Evolutionary conservation across 2,329 filamentous ascomycete species (phyloP), one percentile per base, ranked within the genome.

Genomic region (Aplosporella prunicola): DNA sequence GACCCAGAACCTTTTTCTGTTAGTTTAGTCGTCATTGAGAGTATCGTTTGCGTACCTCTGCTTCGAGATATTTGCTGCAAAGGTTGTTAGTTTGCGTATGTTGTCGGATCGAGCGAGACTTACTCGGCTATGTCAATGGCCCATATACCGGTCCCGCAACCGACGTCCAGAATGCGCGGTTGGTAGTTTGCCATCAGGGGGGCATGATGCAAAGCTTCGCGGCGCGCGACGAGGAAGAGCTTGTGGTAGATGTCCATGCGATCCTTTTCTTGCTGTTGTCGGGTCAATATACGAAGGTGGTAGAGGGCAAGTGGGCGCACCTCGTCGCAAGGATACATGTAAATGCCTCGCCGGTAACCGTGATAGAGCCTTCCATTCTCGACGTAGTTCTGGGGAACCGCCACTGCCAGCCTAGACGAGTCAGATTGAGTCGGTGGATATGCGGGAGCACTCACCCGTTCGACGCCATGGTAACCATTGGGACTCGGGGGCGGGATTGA

Each of bases 101-200:
- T 9, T 3, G 30, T 5, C 17, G 20, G n/a, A 30, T 20, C 26
- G 17, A 32, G 9, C 17, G 13, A 5, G 13, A 63, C 76, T 63
- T 66, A 85, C 73, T 82, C 78, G 45, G 82, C 82, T 62, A 94
- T 81, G 47, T 89, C 82, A 49, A 93, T 83, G 26, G 82, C 76
- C 89, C 89, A 96, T 43, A 93, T 89, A 25, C 86, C 87, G 1
- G 86, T 93, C 14, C 88, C 89, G 45, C 82, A 88, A 27, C 87
- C 89, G 37, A 94, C 52, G 49, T 78, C 76, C 39, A 78, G 63
- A 43, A 78, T 71, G 43, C 71, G 67, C 40, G 63, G 62, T 39
- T 60, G 59, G 4, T 50, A 52, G 16, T 9, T 31, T 41, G 60
- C 46, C 43, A 58, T 50, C 33, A 67, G 53, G 24, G 66, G 63